Conservation (phyloP, 2,329 filamentous ascomycete genomes). For the Sporothrix pallida region DNA sequence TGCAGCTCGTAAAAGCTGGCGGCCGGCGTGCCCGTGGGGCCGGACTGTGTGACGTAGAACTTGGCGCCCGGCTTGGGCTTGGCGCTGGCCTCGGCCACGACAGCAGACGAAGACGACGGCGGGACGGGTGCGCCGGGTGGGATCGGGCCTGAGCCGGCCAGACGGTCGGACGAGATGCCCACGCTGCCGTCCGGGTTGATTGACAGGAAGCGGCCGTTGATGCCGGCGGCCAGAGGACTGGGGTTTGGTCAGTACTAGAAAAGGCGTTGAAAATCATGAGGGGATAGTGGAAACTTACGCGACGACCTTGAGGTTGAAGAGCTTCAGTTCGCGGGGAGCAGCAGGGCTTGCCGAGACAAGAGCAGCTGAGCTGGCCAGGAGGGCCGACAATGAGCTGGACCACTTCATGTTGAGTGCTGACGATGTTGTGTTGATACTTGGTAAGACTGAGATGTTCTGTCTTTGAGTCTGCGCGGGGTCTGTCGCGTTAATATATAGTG, state of each 20-base stretch:
- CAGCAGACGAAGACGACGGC: not conserved
- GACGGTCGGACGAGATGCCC: constrained; percentile 41
- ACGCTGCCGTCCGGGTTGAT: constrained; percentile 42
- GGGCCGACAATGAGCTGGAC: constrained; percentile 4
- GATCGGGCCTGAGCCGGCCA: not conserved
- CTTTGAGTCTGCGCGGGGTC: not conserved
- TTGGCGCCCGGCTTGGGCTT: constrained; percentile 35
- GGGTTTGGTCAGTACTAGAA: not conserved
- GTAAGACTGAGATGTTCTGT: not conserved
- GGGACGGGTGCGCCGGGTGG: constrained; percentile 16
- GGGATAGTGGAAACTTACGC: constrained; percentile 17
- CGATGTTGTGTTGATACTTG: not conserved
- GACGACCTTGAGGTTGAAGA: constrained; percentile 34
- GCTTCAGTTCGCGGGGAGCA: not conserved
- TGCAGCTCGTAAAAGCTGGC: constrained; percentile 45
- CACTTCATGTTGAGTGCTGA: constrained; percentile 27
- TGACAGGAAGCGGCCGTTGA: constrained; percentile 46
- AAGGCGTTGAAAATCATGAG: not conserved
- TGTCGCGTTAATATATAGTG: not conserved
- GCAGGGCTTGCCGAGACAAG: constrained; percentile 22
- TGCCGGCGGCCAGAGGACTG: constrained; percentile 19
- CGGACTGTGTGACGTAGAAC: constrained; percentile 42
- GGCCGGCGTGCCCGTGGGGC: constrained; percentile 35
- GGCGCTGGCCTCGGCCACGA: constrained; percentile 33
- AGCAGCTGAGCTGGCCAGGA: constrained; percentile 45